Evolutionary conservation across 345 rosid species (phyloP), one percentile per base, ranked within the genome.

Genomic region (Balakata baccata): DNA sequence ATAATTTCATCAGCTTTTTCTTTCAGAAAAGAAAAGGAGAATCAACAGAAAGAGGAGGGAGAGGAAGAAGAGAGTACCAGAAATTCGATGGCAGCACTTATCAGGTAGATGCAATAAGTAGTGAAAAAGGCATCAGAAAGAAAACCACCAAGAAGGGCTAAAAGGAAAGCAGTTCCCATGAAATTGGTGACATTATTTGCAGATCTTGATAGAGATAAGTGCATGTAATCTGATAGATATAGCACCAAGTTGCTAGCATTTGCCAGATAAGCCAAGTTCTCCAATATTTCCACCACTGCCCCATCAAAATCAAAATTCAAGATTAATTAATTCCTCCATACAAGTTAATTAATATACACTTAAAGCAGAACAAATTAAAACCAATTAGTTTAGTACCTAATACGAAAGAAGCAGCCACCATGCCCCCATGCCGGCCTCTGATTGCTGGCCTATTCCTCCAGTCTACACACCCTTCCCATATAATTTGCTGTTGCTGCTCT

Each of bases 161-260:
- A 78, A 69, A 91, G 89, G 77, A 91, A 91, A 70, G 97, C 87
- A 10, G 97, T 91, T 38, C 97, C 97, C 94, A 91, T 89, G 91
- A 91, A 91, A 75, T 84, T 89, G 49, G 97, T 89, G 79, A 89
- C 94, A 71, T 84, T 80, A 64, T 86, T 88, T 9, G 97, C 97
- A 6, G 97, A 81, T 82, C 85, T 88, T 0, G 92, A 83, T 7
- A 89, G 91, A 54, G 97, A 89, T 25, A 89, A 81, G 78, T 89
- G 89, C 97, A 89, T 86, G 86, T 78, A 77, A 17, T 89, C 77
- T 6, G 86, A 73, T 51, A 89, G 58, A 72, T 91, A 91, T 56
- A 77, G 37, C 85, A 91, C 97, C 80, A 91, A 77, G 65, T 91
- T 91, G 91, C 97, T 91, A 10, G 94, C 94, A 85, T 89, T 91